Percentiles rank a stretch among this genome's conserved stretches.
These are phyloP conservation scores for Suillus discolor DNA, from an alignment of 768 basidiomycete genomes.

Conservation along the genomic window DNA sequence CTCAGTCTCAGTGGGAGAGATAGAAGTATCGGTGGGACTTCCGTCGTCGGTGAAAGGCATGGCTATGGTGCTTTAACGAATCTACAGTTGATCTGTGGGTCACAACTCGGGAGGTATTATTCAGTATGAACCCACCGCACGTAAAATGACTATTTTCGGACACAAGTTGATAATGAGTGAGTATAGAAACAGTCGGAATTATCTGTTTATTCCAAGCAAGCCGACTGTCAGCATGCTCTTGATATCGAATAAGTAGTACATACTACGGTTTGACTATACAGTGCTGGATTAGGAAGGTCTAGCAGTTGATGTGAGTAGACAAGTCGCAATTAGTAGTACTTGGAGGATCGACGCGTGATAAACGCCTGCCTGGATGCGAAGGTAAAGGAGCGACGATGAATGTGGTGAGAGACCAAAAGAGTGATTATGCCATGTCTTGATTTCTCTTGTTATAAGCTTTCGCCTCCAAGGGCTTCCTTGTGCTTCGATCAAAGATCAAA, in stretches of 20 bases:
- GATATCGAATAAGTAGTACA: background rate
- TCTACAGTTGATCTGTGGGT: background rate
- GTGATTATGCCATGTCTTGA: background rate
- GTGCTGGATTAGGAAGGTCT: conserved; percentile 16
- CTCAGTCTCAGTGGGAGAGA: conserved; percentile 10
- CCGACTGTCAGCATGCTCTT: background rate
- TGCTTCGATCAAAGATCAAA: conserved; percentile 11
- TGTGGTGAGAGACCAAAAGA: conserved; percentile 16
- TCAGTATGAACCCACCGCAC: background rate
- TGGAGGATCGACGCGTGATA: background rate
- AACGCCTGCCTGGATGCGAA: background rate
- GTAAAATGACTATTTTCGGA: background rate
- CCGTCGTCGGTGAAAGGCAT: conserved; percentile 17
- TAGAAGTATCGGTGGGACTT: conserved; percentile 8
- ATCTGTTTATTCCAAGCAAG: background rate
- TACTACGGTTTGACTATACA: background rate
- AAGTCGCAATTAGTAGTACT: background rate
- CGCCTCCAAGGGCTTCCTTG: background rate
- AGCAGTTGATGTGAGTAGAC: conserved; percentile 8
- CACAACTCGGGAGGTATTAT: background rate
- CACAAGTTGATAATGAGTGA: background rate
- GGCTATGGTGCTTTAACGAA: background rate
- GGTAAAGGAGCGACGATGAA: conserved; percentile 8
- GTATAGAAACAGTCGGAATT: background rate
- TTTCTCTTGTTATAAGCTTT: conserved; percentile 10